Evolutionary conservation across 495 filamentous ascomycete species (phyloP), one percentile per base, ranked within the genome.

Genomic region (Apiosordaria backusii): DNA sequence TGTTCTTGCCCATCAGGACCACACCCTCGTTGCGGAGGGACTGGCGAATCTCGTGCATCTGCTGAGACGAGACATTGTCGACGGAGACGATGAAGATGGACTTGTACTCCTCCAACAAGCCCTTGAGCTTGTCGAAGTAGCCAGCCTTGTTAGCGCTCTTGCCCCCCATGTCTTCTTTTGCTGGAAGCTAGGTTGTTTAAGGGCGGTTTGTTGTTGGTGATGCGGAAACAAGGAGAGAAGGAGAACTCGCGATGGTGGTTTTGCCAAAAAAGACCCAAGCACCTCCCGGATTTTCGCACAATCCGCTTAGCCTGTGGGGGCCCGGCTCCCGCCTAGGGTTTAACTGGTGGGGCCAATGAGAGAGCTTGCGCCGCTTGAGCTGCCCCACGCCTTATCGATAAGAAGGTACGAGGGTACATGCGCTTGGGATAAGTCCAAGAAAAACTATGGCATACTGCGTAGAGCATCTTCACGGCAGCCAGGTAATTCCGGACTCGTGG

Each of bases 1-100:
- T 98, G 86, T 99, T 99, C 88, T 99, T 99, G 76, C 95, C 95
- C 95, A 99, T 99, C 81, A 98, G 86, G 69, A 98, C 92, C 72
- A 97, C 89, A 81, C 86, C 93, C 78, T 96, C 83, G 50, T 90
- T 89, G 80, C 93, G 90, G 79, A 97, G 88, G 74, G 89, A 81
- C 73, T 88, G 83, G 81, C 95, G 90, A 80, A 98, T 98, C 87
- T 99, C 95, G 90, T 99, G 95, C 95, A 99, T 99, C 88, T 99
- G 95, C 89, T 99, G 95, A 64, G 95, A 99, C 79, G 88, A 90
- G 83, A 89, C 91, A 94, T 95, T 96, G 87, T 96, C 92, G 80
- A 96, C 90, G 74, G 86, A 86, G 79, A 97, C 93, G 78, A 99
- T 93, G 91, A 99, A 99, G 84, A 97, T 89, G 71, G 88, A 91